Conservation (phyloP, 2,329 filamentous ascomycete species). For the Clonostachys rhizophaga region DNA sequence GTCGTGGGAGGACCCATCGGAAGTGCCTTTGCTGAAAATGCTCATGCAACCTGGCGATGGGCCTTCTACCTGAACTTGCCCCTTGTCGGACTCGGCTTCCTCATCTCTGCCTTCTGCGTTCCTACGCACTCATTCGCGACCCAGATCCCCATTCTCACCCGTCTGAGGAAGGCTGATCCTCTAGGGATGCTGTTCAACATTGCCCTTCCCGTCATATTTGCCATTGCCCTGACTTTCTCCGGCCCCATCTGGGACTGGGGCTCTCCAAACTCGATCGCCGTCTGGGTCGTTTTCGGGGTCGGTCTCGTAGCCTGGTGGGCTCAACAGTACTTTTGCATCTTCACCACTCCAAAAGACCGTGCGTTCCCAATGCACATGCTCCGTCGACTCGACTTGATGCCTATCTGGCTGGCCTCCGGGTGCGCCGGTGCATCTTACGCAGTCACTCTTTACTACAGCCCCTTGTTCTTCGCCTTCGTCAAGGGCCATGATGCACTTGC, state of each 20-base stretch:
- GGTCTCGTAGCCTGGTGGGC: conserved; percentile 34
- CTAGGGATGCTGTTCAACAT: conserved; percentile 20
- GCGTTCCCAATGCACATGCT: conserved; percentile 40
- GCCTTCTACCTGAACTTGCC: conserved; percentile 49
- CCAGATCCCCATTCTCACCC: conserved; percentile 5
- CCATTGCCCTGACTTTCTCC: conserved; percentile 44
- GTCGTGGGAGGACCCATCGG: conserved; percentile 14
- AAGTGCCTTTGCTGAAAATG: conserved; percentile 23
- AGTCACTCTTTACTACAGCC: conserved; percentile 44
- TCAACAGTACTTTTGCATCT: conserved; percentile 38
- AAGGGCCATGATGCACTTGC: conserved; percentile 30
- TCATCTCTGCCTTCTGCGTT: conserved; percentile 36
- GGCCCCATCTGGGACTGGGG: conserved; percentile 45
- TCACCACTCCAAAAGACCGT: conserved; percentile 34
- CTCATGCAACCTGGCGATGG: conserved; percentile 34
- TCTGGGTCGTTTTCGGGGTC: conserved; percentile 40
- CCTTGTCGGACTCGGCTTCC: conserved; percentile 28
- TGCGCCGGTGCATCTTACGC: conserved; percentile 27
- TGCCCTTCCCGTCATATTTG: conserved; percentile 26
- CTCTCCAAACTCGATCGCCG: conserved; percentile 32
- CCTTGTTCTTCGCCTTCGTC: conserved; percentile 49
- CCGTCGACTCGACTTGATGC: conserved; percentile 22
- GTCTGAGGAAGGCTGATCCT: conserved; percentile 19
- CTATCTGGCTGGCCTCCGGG: conserved; percentile 35
- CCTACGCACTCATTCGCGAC: conserved; percentile 24